Evolutionary conservation across 257 asterid genomes (phyloP).

Genomic region (Gentiana macrophylla): DNA sequence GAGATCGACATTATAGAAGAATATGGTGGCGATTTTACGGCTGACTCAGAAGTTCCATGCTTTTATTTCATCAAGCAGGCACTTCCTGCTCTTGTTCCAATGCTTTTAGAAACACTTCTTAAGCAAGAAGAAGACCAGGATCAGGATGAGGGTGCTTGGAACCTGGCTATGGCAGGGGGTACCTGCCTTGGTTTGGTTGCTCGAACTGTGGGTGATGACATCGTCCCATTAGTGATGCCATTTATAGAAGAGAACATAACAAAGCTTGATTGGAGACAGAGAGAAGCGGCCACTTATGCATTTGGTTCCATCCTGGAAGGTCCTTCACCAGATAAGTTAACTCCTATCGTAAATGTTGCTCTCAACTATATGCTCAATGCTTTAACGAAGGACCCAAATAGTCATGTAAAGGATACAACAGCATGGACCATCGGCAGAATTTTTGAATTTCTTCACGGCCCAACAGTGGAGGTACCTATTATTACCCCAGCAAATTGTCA

Average conservation of each 20-base stretch:
- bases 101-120: slow-evolving; percentile 75
- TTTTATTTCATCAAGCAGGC: slow-evolving; percentile 70
- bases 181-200: slow-evolving; percentile 81
- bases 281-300: slow-evolving; percentile 91
- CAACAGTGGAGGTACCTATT: slow-evolving; percentile 54
- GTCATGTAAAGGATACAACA: slow-evolving; percentile 79
- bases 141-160: slow-evolving; percentile 85
- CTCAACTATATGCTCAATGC: slow-evolving; percentile 60
- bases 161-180: slow-evolving; percentile 88
- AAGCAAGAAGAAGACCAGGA: slow-evolving; percentile 88
- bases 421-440: slow-evolving; percentile 96
- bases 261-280: slow-evolving; percentile 67
- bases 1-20: slow-evolving; percentile 68
- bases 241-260: slow-evolving; percentile 57
- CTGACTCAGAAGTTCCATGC: slow-evolving; percentile 44
- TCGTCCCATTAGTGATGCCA: slow-evolving; percentile 76
- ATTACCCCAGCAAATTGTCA: slow-evolving; percentile 58
- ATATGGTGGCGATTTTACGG: slow-evolving; percentile 45
- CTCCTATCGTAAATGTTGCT: slow-evolving; percentile 74
- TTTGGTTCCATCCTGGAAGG: slow-evolving; percentile 94
- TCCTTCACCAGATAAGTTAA: slow-evolving; percentile 55
- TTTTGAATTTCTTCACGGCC: slow-evolving; percentile 69
- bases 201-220: slow-evolving; percentile 65
- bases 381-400: slow-evolving; percentile 49
- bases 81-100: slow-evolving; percentile 59